Percentiles rank a stretch among this genome's conserved stretches.
Conservation (phyloP, 306 rosid genomes). For the Lathyrus tuberosus region DNA sequence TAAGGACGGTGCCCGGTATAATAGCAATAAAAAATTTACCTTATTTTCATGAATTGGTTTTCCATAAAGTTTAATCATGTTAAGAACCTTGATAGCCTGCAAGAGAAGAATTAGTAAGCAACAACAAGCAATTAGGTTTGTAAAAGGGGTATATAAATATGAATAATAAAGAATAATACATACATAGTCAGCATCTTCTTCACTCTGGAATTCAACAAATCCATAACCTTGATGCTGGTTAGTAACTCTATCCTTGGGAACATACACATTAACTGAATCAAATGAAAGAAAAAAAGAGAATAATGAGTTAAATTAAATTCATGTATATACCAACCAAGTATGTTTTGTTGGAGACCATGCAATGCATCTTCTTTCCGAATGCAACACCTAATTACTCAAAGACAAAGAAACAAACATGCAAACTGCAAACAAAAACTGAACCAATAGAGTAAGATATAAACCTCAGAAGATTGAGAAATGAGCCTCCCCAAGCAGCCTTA, state of each 20-base stretch:
- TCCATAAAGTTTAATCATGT: conserved; percentile 95
- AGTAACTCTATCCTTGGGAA: conserved; percentile 94
- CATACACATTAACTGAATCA: conserved; percentile 89
- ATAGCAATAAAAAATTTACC: conserved; percentile 45
- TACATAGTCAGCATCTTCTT: conserved; percentile 98
- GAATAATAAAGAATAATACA: conserved; percentile 27
- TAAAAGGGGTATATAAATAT: not conserved
- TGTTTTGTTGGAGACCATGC: not conserved
- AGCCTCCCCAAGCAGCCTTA: conserved; percentile 83
- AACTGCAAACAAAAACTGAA: not conserved
- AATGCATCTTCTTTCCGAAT: conserved; percentile 1
- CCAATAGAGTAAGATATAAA: conserved; percentile 39
- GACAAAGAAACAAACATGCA: conserved; percentile 12
- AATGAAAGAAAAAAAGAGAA: not conserved
- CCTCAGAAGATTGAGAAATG: conserved; percentile 91
- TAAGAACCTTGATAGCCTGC: conserved; percentile 96
- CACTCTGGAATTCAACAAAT: conserved; percentile 89
- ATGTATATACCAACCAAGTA: not conserved
- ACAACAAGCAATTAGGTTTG: not conserved
- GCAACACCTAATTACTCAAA: not conserved
- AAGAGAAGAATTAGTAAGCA: conserved; percentile 11
- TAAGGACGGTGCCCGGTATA: not conserved
- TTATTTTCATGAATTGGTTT: conserved; percentile 96
- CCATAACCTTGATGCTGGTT: conserved; percentile 97
- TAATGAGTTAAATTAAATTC: not conserved